phyloP scores from a whole-genome alignment of 805 yeast genomes.

The Wickerhamomyces bovis region DNA sequence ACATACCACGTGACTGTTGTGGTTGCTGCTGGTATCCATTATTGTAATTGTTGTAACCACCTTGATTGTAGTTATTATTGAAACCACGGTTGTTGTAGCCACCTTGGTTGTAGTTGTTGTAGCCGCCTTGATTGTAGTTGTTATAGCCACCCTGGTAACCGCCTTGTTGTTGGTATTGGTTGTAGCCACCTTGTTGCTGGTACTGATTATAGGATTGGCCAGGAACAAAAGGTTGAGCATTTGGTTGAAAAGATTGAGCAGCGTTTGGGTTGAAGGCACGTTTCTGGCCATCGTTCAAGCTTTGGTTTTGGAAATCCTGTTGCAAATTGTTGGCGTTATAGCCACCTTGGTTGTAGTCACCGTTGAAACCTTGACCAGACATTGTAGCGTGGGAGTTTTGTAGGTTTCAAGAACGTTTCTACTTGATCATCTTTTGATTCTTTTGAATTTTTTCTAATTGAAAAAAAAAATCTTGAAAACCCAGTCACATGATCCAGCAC shows the following conservation, averaged over 20 bases:
- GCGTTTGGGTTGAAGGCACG: slow-evolving; percentile 45
- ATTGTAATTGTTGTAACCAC: slow-evolving; percentile 25
- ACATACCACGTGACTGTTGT: slow-evolving; percentile 48
- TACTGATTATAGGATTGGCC: slow-evolving; percentile 31
- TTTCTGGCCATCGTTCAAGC: slow-evolving; percentile 23
- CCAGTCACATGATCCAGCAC: not conserved
- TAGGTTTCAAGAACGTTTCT: not conserved
- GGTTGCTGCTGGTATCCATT: slow-evolving; percentile 14
- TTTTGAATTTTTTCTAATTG: not conserved
- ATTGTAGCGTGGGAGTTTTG: slow-evolving; percentile 5
- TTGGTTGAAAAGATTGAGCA: slow-evolving; percentile 44
- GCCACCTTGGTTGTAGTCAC: slow-evolving; percentile 9
- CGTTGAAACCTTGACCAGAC: slow-evolving; percentile 22
- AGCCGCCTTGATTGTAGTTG: slow-evolving; percentile 14
- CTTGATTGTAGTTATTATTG: slow-evolving; percentile 18
- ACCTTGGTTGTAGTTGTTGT: slow-evolving; percentile 6
- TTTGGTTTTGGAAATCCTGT: slow-evolving; percentile 27
- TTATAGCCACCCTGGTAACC: not conserved
- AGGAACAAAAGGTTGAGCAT: slow-evolving; percentile 32
- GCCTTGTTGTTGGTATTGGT: slow-evolving; percentile 9
- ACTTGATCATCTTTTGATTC: not conserved
- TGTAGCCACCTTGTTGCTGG: slow-evolving; percentile 9
- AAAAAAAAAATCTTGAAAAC: too few relatives aligned
- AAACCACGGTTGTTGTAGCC: slow-evolving; percentile 13
- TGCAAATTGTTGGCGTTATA: slow-evolving; percentile 25